Evolutionary conservation across 139 green algal genomes (phyloP), one percentile per base, ranked within the genome.

Genomic region (Ettlia oleoabundans): DNA sequence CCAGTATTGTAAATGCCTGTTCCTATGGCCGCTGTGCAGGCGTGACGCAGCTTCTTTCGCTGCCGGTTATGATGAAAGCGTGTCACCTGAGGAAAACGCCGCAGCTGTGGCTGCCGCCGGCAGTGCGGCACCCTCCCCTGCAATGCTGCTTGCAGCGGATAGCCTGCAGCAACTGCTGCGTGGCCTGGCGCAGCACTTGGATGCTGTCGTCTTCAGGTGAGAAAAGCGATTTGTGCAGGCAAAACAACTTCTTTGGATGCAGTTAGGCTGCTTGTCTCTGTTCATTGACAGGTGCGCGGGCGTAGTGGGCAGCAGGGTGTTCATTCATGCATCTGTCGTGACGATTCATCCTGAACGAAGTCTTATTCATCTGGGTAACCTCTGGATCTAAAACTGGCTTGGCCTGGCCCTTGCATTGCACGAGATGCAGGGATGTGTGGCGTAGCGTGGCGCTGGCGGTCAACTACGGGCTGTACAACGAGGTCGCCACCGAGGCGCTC

Each of bases 391-490:
- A n/a, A n/a, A n/a, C n/a, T n/a, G 55, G 18, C 55, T 9, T 65
- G 55, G 18, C 18, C 18, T 65, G 55, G 18, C 21, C 30, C 22
- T 19, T 30, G 2, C 33, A n/a, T n/a, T n/a, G n/a, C n/a, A n/a
- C n/a, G n/a, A n/a, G n/a, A n/a, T 52, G 51, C 73, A 80, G 84
- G n/a, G 84, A 91, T 37, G 77, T 82, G 55, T 93, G 89, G 89
- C 85, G 82, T 26, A 76, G 72, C 4, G 81, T 88, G 28, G 89
- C 88, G 0, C 64, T 89, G 26, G 85, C 86, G 10, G 62, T 86
- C 72, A 89, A 89, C 47, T 83, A 84, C 38, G 37, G 68, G 1
- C 22, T 93, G 19, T 92, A 84, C 84, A 92, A 93, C 40, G 89
- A 92, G 2, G 64, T 93, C 21, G 86, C 86, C 67, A 89, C 88